A percentile compares a stretch with the other conserved stretches of the same genome.
Conservation (phyloP, 2,329 filamentous ascomycete species). For the Metarhizium humberi region DNA sequence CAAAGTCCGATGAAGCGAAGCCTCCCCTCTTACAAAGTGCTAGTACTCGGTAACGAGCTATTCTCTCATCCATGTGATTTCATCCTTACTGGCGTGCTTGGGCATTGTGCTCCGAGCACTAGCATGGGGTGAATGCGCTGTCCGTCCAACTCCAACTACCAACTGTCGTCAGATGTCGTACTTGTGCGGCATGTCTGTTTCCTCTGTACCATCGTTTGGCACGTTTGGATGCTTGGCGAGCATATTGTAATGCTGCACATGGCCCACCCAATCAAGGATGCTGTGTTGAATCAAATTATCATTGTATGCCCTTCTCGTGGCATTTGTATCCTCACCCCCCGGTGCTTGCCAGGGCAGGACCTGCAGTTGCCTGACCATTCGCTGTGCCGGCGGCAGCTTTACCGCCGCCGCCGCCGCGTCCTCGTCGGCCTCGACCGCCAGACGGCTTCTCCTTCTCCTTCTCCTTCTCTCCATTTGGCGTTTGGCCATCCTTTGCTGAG, state of each 20-base stretch:
- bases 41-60: neutral
- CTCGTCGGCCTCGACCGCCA: slow-evolving; percentile 21
- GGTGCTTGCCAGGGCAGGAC: slow-evolving; percentile 6
- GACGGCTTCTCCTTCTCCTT: slow-evolving; percentile 17
- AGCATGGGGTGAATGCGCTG: neutral
- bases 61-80: neutral
- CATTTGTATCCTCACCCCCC: slow-evolving; percentile 5
- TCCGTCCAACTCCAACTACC: neutral
- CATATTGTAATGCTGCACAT: slow-evolving; percentile 7
- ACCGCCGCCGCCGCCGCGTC: slow-evolving; percentile 21
- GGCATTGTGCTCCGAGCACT: neutral
- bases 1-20: neutral
- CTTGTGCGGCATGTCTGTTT: neutral
- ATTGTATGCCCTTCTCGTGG: neutral
- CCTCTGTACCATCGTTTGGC: neutral
- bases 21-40: neutral
- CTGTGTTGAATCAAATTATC: slow-evolving; percentile 3
- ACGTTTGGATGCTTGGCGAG: slow-evolving; percentile 6
- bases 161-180: neutral
- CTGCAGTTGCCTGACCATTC: slow-evolving; percentile 4
- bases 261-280: neutral
- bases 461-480: slow-evolving; percentile 3
- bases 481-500: slow-evolving; percentile 4
- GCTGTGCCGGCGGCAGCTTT: slow-evolving; percentile 10
- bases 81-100: neutral